Evolutionary conservation across 129 eudicot genomes (phyloP).

Genomic region (Centella asiatica): DNA sequence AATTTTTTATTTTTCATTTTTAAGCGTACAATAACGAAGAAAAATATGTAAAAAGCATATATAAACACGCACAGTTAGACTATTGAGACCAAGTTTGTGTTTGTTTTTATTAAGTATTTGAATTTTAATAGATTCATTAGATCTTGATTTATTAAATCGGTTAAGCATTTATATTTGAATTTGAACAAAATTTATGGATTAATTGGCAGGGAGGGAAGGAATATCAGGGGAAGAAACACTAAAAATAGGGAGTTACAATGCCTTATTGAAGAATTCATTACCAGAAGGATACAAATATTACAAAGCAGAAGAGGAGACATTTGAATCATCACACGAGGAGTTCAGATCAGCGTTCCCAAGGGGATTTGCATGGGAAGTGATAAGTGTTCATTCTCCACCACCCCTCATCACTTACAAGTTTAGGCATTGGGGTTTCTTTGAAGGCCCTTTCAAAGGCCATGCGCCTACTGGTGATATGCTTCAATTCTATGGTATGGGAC

Average conservation of each 20-base stretch:
- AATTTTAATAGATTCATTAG: too few species aligned
- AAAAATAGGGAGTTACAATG: slow-evolving; percentile 67
- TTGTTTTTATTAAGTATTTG: too few species aligned
- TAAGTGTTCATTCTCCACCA: slow-evolving; percentile 73
- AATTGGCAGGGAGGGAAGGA: slow-evolving; percentile 55
- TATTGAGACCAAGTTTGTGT: too few species aligned
- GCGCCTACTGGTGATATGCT: slow-evolving; percentile 79
- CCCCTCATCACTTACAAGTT: slow-evolving; percentile 69
- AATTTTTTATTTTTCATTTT: too few species aligned
- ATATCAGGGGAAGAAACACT: slow-evolving; percentile 69
- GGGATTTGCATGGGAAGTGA: slow-evolving; percentile 91
- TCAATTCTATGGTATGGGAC: slow-evolving; percentile 69
- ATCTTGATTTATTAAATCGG: too few species aligned
- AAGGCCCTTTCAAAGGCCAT: slow-evolving; percentile 76
- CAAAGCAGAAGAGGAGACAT: slow-evolving; percentile 83
- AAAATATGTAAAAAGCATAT: too few species aligned
- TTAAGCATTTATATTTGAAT: too few species aligned
- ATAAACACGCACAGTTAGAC: too few species aligned
- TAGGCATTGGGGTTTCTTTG: slow-evolving; percentile 92
- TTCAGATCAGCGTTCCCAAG: slow-evolving; percentile 71
- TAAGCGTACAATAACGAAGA: too few species aligned
- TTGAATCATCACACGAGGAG: slow-evolving; percentile 70
- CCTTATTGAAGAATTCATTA: slow-evolving; percentile 52
- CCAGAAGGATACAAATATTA: slow-evolving; percentile 70
- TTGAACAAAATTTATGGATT: neutral